Evolutionary conservation across 2,329 filamentous ascomycete species (phyloP), one percentile per base, ranked within the genome.

Genomic region (Fusarium hostae): DNA sequence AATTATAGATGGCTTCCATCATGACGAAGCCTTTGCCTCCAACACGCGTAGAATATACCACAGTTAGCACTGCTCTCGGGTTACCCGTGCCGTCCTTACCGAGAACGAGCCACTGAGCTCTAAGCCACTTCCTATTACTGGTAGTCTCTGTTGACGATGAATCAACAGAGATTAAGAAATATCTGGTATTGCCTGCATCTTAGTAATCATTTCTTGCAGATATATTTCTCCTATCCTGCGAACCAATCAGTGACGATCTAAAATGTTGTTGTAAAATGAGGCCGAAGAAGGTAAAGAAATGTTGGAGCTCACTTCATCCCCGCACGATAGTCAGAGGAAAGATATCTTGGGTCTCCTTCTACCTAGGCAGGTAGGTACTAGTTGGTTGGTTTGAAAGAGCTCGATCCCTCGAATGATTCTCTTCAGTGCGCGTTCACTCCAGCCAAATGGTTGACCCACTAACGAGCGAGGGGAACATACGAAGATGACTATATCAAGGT

Each of bases 71-170:
- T 47, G 22, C 22, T 56, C 52, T 56, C 52, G 52, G 52, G 16
- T 56, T 34, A 24, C 16, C 52, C 52, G 52, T 56, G 52, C 52
- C 52, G 52, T 45, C 39, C 28, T 56, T 56, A 26, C 52, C 52
- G 52, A 55, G 22, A 22, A 26, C 28, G n/a, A 32, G 39, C 52
- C 39, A 56, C 30, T 20, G 12, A n/a, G 16, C 32, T 39, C 30
- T 51, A 6, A 37, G 32, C 32, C 32, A 37, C n/a, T 51, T 51
- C 12, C 22, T 26, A 39, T 39, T 37, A 24, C n/a, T n/a, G 24
- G 28, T 50, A 18, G 48, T 39, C 32, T 52, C 5, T 52, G 12
- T 26, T 52, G 26, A 26, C 10, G 48, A 52, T 37, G 24, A 51
- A 26, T 26, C 22, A 39, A 52, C 32, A 39, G 32, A 52, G 24